Evolutionary conservation across 495 filamentous ascomycete species (phyloP).

Genomic region (Neurospora discreta): DNA sequence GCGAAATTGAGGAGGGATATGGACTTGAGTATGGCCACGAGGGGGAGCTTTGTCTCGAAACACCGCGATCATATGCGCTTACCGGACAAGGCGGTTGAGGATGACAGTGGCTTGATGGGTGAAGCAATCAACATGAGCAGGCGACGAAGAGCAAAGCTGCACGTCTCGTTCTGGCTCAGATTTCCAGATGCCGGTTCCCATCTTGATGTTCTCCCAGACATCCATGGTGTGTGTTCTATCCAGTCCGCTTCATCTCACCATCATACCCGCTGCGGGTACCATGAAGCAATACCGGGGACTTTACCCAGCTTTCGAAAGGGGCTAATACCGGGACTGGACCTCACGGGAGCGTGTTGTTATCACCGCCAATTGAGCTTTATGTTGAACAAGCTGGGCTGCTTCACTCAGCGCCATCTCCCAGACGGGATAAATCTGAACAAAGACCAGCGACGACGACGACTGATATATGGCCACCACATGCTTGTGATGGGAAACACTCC

Average conservation of each 20-base stretch:
- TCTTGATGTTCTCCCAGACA: not conserved
- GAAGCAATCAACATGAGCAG: not conserved
- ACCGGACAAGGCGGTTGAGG: not conserved
- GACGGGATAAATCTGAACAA: not conserved
- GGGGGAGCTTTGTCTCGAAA: not conserved
- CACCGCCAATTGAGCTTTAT: not conserved
- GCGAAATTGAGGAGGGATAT: not conserved
- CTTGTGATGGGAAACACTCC: not conserved
- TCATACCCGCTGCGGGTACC: not conserved
- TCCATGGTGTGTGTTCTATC: not conserved
- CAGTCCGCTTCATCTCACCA: not conserved
- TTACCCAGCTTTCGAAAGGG: not conserved
- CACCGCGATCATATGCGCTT: not conserved
- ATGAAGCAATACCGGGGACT: not conserved
- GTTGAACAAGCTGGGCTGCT: not conserved
- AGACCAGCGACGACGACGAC: not conserved
- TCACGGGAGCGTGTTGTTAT: not conserved
- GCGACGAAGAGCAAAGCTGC: not conserved
- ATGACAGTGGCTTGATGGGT: not conserved
- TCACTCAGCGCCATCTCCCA: not conserved
- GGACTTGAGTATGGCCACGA: not conserved
- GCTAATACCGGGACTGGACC: not conserved
- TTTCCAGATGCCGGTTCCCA: not conserved
- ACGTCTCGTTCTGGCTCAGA: not conserved
- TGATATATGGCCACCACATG: not conserved